These are phyloP conservation scores for Lipomyces starkeyi DNA, from an alignment of 805 yeast species.

Conservation along the genomic window DNA sequence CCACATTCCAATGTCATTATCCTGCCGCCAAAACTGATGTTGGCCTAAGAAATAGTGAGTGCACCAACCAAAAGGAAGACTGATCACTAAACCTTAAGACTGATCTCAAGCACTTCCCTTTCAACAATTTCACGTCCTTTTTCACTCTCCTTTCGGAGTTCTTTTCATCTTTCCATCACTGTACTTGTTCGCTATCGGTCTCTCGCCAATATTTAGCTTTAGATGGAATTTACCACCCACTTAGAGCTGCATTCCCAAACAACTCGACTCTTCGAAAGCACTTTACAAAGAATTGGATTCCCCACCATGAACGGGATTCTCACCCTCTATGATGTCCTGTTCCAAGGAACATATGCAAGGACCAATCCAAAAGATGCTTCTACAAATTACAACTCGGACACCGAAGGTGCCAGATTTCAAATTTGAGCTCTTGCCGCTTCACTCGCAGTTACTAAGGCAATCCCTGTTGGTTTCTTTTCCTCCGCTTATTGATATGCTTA, in stretches of 20 bases:
- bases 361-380: conserved; percentile 47
- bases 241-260: conserved; percentile 54
- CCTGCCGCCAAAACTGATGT: too few species aligned
- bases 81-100: too few species aligned
- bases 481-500: conserved; percentile 56
- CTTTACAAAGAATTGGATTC: conserved; percentile 47
- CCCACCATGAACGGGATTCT: conserved; percentile 50
- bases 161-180: conserved; percentile 56
- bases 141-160: conserved; percentile 55
- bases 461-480: conserved; percentile 56
- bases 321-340: conserved; percentile 54
- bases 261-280: conserved; percentile 48
- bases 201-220: conserved; percentile 56
- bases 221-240: conserved; percentile 52
- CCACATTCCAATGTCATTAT: too few species aligned
- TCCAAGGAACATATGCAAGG: conserved; percentile 50
- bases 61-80: conserved; percentile 48
- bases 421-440: conserved; percentile 52
- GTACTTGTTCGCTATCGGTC: conserved; percentile 57
- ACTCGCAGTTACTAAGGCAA: conserved; percentile 55
- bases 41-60: too few species aligned
- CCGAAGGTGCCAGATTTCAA: conserved; percentile 49
- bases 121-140: conserved; percentile 55
- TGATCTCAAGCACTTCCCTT: conserved; percentile 54
- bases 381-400: conserved; percentile 52